These are phyloP conservation scores for Venturia carpophila DNA, from an alignment of 2,329 filamentous ascomycete genomes.

Conservation along the genomic window DNA sequence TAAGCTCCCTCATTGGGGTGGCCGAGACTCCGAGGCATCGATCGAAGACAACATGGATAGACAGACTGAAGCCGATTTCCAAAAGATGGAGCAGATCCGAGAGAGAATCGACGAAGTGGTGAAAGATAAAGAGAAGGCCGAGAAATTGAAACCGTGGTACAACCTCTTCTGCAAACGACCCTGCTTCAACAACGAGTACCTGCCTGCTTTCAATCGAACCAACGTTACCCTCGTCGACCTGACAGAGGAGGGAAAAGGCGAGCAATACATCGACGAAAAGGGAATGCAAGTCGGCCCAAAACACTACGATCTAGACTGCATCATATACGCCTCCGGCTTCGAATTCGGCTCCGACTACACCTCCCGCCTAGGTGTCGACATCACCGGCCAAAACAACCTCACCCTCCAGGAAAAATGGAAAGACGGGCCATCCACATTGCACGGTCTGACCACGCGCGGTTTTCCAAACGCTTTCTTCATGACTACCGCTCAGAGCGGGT, in stretches of 20 bases:
- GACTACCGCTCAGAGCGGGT: neutral
- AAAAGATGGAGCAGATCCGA: conserved; percentile 35
- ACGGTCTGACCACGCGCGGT: conserved; percentile 33
- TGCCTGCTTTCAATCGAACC: conserved; percentile 46
- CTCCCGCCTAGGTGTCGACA: conserved; percentile 30
- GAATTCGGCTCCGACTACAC: conserved; percentile 24
- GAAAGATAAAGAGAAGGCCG: conserved; percentile 44
- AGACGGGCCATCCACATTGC: conserved; percentile 43
- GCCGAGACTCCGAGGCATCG: conserved; percentile 18
- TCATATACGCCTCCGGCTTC: conserved; percentile 39
- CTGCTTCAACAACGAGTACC: conserved; percentile 50
- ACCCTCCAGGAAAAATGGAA: conserved; percentile 42
- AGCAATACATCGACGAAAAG: conserved; percentile 36
- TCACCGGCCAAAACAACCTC: conserved; percentile 39
- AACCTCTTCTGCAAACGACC: conserved; percentile 54
- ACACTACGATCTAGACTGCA: conserved; percentile 38
- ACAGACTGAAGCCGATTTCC: conserved; percentile 32
- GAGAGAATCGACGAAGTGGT: conserved; percentile 42
- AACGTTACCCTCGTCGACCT: conserved; percentile 54
- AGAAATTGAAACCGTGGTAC: conserved; percentile 47
- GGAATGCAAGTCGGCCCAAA: conserved; percentile 39
- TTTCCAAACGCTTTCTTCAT: conserved; percentile 17
- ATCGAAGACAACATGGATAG: conserved; percentile 25
- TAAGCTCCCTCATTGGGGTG: conserved; percentile 31
- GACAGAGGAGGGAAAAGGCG: conserved; percentile 38